Evolutionary conservation across 2,329 filamentous ascomycete genomes (phyloP).

Genomic region (Colletotrichum chlorophyti): DNA sequence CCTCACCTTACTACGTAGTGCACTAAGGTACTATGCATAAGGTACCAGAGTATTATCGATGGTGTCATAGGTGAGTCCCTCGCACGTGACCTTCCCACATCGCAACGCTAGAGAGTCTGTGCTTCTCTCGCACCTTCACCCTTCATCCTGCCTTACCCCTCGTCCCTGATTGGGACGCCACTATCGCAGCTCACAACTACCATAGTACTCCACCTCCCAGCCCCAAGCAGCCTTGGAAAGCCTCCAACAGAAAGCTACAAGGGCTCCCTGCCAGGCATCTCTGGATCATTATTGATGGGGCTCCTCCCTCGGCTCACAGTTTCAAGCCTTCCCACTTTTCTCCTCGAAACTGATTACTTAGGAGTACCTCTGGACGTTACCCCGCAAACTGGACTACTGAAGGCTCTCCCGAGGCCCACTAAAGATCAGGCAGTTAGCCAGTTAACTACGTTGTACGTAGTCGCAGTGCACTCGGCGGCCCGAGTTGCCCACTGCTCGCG

Average conservation of each 20-base stretch:
- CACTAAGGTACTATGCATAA: too few relatives aligned
- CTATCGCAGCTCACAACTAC: neutral
- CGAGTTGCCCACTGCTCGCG: neutral
- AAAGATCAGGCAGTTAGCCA: neutral
- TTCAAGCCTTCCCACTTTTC: too few relatives aligned
- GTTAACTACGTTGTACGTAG: too few relatives aligned
- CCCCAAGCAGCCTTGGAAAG: neutral
- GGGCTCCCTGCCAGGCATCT: slow-evolving; percentile 6
- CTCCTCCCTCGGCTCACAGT: too few relatives aligned
- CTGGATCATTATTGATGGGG: too few relatives aligned
- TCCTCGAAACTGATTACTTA: too few relatives aligned
- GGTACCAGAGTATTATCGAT: too few relatives aligned
- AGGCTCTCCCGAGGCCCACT: neutral
- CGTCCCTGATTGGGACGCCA: neutral
- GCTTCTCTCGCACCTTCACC: neutral
- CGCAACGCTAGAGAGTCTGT: neutral
- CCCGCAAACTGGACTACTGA: slow-evolving; percentile 23
- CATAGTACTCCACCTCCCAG: neutral
- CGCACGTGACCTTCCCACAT: slow-evolving; percentile 10
- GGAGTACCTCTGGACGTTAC: too few relatives aligned
- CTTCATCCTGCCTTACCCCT: slow-evolving; percentile 1
- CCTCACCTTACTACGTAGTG: too few relatives aligned
- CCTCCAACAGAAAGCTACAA: neutral
- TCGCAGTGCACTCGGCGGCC: neutral
- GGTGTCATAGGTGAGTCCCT: neutral